Base-by-base conservation (phyloP, 257 asterid species). In the Nemophila menziesii region DNA sequence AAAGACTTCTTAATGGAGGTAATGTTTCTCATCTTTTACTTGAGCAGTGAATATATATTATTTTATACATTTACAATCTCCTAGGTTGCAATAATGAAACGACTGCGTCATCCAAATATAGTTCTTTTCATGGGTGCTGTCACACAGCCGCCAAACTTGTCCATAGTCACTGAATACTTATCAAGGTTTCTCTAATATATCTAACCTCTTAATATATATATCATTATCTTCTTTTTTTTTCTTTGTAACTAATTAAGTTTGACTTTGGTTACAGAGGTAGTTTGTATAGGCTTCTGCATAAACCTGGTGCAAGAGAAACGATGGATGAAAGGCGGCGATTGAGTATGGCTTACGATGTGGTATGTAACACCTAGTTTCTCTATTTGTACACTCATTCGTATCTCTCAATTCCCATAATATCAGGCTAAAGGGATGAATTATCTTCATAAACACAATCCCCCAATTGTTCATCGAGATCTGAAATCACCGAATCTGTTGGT, bases 41-140 rank as follows among this genome's bases (percentile, higher is more conserved):
- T 29, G 36, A 29, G 2, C 36, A 29, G 36, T 29, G 36, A 29
- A 2, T 29, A 29, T 29, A 29, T 7, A 5, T 10, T 7, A 29
- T 13, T 2, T 29, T 7, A 29, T 10, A 29, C 36, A 14, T 41
- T 41, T 9, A 19, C 15, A 4, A 29, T 41, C 8, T 17, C 23
- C 46, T 15, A 90, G 99, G 96, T 90, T 46, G 92, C 99, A 46
- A 85, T 90, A 11, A 85, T 90, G 99, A 90, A 90, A 64, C 94
- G 94, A 16, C 68, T 90, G 38, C 96, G 99, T 17, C 99, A 90
- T 67, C 99, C 99, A 29, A 85, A 90, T 55, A 80, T 90, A 18
- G 99, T 90, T 66, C 75, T 90, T 44, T 90, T 90, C 69, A 90
- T 90, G 99, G 99, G 99, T 15, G 99, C 99, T 44, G 94, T 90